Base-by-base conservation (phyloP, 306 rosid genomes). In the Lotus japonicus region DNA sequence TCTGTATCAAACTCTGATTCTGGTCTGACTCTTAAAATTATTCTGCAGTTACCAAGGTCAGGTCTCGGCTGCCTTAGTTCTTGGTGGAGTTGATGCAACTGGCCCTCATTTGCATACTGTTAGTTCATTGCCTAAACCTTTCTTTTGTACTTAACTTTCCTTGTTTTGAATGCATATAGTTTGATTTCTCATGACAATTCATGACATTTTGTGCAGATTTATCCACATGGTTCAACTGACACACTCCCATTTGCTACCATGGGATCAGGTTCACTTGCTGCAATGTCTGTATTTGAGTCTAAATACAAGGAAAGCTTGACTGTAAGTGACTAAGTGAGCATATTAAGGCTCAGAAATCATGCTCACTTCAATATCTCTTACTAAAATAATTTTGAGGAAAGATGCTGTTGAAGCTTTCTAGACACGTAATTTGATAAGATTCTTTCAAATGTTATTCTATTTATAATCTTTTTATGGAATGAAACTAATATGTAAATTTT, bases 51-150 rank as follows among this genome's bases (percentile, higher is more conserved):
- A 92, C 78, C 91, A 84, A 85, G 97, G 98, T 72, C 36, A 90
- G 68, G 91, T 90, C 14, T 76, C 80, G 9, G 98, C 97, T 63
- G 98, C 98, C 36, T 76, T 92, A 80, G 98, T 92, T 63, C 98
- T 92, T n/a, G 97, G 98, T 14, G 98, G 98, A 48, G 96, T 94
- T 61, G 98, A 94, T 83, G 70, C 81, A 79, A 90, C 92, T 23
- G 98, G 98, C 66, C 97, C 97, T 45, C 97, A 94, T 86, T 77
- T 94, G 58, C 96, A 94, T 44, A 94, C 97, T 6, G 98, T 90
- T 73, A 85, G 96, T 83, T 72, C 49, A 4, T 74, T 62, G 58
- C 54, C 63, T 9, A 63, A 66, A 35, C 2, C 9, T 64, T 55
- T 39, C 26, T 65, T 65, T 8, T 36, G 19, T 52, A n/a, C n/a